Evolutionary conservation across 148 eudicot species (phyloP).

Genomic region (Cornus kousa): DNA sequence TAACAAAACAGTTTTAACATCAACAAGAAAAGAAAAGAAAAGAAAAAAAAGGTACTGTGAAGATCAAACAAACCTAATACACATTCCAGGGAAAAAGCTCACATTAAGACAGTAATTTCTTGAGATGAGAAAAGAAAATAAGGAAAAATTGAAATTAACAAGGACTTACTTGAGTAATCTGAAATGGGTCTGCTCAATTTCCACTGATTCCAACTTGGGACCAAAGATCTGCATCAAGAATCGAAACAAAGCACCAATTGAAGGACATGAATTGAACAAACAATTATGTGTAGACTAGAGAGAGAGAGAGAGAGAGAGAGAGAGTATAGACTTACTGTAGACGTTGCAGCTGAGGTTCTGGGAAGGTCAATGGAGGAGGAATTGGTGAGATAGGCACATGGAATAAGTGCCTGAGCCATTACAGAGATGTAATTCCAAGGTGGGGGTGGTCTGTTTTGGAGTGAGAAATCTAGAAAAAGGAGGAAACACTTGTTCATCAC

Average conservation of each 20-base stretch:
- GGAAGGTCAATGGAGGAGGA: conserved; percentile 21
- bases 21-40: not conserved
- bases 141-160: not conserved
- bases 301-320: conserved; percentile 11
- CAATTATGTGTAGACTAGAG: not conserved
- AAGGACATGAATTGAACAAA: not conserved
- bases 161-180: conserved; percentile 46
- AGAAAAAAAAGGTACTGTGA: too few species aligned
- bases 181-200: conserved; percentile 43
- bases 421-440: conserved; percentile 5
- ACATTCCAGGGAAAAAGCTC: not conserved
- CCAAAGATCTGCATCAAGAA: conserved; percentile 50
- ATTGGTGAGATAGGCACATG: conserved; percentile 21
- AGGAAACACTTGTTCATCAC: not conserved
- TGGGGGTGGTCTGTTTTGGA: not conserved
- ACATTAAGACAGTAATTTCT: not conserved
- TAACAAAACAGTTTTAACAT: not conserved
- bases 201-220: conserved; percentile 37
- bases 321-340: conserved; percentile 22
- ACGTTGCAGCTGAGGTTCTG: conserved; percentile 20
- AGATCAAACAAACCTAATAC: not conserved
- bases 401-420: conserved; percentile 46
- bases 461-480: not conserved
- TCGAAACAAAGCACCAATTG: conserved; percentile 13
- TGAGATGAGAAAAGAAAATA: not conserved